A percentile compares a stretch with the other conserved stretches of the same genome.
Evolutionary conservation across 495 filamentous ascomycete genomes (phyloP).

Genomic region (Lophiotrema nucula): DNA sequence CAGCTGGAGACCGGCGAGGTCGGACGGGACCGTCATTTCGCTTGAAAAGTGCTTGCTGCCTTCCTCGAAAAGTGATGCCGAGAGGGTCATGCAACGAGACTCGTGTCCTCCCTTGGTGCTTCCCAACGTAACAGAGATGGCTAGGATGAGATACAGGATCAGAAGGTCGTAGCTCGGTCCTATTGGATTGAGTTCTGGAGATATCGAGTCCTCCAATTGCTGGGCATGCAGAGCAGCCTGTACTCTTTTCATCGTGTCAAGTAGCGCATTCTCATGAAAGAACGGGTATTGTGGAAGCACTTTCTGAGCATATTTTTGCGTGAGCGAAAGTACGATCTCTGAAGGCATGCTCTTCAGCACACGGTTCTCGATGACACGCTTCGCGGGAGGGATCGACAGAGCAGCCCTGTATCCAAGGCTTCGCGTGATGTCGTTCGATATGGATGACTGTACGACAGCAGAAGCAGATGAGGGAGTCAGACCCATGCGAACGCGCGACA

Average conservation of each 20-base stretch:
- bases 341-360: conserved; percentile 7
- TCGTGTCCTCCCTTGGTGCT: conserved; percentile 15
- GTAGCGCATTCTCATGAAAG: conserved; percentile 8
- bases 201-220: neutral
- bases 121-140: conserved; percentile 7
- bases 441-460: neutral
- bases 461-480: conserved; percentile 12
- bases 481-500: conserved; percentile 10
- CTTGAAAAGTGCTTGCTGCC: conserved; percentile 11
- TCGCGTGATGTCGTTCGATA: conserved; percentile 2
- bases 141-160: conserved; percentile 10
- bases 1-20: conserved; percentile 5
- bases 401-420: neutral
- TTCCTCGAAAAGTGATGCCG: conserved; percentile 15
- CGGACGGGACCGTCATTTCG: conserved; percentile 3
- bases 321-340: conserved; percentile 5
- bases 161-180: conserved; percentile 9
- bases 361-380: neutral
- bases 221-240: neutral
- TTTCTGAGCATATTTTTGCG: conserved; percentile 3
- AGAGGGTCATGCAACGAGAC: conserved; percentile 14
- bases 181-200: neutral
- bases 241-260: neutral
- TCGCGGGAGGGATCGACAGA: no score
- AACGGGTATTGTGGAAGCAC: conserved; percentile 16